Base-by-base conservation (phyloP, 257 asterid genomes). In the Solanum etuberosum region DNA sequence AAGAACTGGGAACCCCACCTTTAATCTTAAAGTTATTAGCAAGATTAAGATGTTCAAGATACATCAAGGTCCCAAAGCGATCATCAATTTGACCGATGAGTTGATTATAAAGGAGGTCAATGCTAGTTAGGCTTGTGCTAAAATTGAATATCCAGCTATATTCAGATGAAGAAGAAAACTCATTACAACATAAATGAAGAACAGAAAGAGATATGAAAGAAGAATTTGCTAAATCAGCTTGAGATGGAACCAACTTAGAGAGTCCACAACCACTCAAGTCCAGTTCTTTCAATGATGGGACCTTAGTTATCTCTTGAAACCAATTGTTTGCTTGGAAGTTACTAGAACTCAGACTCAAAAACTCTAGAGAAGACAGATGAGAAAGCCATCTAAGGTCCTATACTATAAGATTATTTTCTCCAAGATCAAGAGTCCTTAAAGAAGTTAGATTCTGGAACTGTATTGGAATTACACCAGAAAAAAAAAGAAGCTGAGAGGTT, bases 391-490 rank as follows among this genome's bases (percentile, higher is more conserved):
- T 43, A 61, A 51, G 86, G 57, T 34, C 48, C 37, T 83, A 61
- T 23, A 83, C 76, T 34, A 14, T 35, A 20, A 83, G 54, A 83
- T 57, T 5, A 10, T 54, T n/a, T 46, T 5, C 12, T 13, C 86
- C 73, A 42, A 86, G 88, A 86, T 86, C 68, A 72, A 72, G 88
- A 57, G 23, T 29, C 51, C 63, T 48, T 23, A 51, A 48, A 32
- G 15, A 25, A 23, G 84, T 16, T 25, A 70, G 23, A 72, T 74
- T 86, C 16, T 70, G 88, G 9, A 90, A 9, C 46, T 85, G 91
- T 31, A 70, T 71, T 61, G 90, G 91, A 72, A 91, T 21, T 18
- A 9, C 40, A 31, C 93, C 92, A 20, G 65, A 13, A 25, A 89
- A 87, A 87, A 14, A 1, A 8, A 6, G 38, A n/a, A n/a, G 76